These are phyloP conservation scores for Fragilaria radians DNA, from an alignment of 108 stramenopile species.

Conservation along the genomic window DNA sequence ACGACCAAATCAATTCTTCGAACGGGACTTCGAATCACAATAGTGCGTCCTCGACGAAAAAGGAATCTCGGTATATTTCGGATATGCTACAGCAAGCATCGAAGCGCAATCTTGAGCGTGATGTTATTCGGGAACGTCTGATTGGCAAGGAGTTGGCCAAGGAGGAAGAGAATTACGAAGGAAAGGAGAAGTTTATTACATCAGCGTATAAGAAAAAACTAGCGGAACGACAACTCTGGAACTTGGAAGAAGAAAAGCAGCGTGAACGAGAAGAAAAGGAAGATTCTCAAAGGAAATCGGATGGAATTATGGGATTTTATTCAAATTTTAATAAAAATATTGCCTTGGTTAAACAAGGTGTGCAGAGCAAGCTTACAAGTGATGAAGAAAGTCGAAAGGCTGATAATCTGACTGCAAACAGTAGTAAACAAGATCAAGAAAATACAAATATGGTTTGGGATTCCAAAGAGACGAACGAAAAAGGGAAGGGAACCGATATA, in stretches of 20 bases:
- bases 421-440: background rate
- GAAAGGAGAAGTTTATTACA: slow-evolving; percentile 79
- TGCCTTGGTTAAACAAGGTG: too few relatives aligned
- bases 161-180: slow-evolving; percentile 52
- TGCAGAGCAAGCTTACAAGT: too few relatives aligned
- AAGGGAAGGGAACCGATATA: too few relatives aligned
- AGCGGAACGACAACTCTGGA: slow-evolving; percentile 67
- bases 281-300: slow-evolving; percentile 45
- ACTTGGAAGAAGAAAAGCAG: slow-evolving; percentile 43
- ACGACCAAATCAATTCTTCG: too few relatives aligned
- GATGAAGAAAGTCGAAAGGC: slow-evolving; percentile 10
- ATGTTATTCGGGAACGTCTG: slow-evolving; percentile 57
- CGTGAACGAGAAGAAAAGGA: slow-evolving; percentile 46
- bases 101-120: slow-evolving; percentile 53
- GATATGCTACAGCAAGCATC: slow-evolving; percentile 51
- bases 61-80: slow-evolving; percentile 53
- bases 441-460: too few relatives aligned
- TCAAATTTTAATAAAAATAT: slow-evolving; percentile 55
- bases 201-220: slow-evolving; percentile 62
- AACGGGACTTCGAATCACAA: background rate
- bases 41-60: slow-evolving; percentile 6
- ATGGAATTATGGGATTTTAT: slow-evolving; percentile 49
- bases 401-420: background rate
- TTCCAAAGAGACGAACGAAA: too few relatives aligned
- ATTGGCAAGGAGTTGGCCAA: slow-evolving; percentile 50